Evolutionary conservation across 306 rosid genomes (phyloP), one percentile per base, ranked within the genome.

Genomic region (Trichosanthes truncata): DNA sequence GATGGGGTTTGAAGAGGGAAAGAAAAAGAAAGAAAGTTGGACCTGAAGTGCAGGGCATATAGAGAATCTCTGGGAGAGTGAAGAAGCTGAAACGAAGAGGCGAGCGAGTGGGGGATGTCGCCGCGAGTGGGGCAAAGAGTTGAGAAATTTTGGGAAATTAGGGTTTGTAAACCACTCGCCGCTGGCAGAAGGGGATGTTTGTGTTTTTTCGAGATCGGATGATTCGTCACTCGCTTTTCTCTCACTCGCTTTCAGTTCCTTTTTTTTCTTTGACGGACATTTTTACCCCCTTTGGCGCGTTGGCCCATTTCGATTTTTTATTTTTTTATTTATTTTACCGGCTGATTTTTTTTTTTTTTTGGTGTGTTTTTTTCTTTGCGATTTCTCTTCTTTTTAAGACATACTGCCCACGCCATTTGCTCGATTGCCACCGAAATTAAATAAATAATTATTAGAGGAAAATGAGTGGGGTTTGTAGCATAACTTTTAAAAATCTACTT

Each of bases 151-250:
- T 78, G 25, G 81, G 81, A 40, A 78, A 78, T 78, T 78, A 78
- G 81, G 81, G 81, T 78, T 78, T 78, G 81, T 62, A 63, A 31
- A 60, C 40, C 81, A 78, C 81, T 78, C 81, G 81, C 81, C 81
- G 31, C 9, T 60, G 41, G 18, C 23, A 12, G 40, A 48, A 10
- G 41, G 21, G 65, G 53, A 57, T 77, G 52, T 78, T 62, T 41
- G 73, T 60, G n/a, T 77, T 55, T 23, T 9, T 6, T 45, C 8
- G 31, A 40, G 51, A n/a, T 20, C 9, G 26, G 31, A 23, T 69
- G 11, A 17, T 17, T 1, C 29, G 26, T 74, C 75, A 78, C 75
- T 78, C 80, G 80, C 74, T 60, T 78, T 41, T 48, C 60, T 15
- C 78, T 69, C 81, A 78, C 81, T 78, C 81, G 81, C 81, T 45